Evolutionary conservation across 1,139 yeast genomes (phyloP), one percentile per base, ranked within the genome.

Genomic region (Starmera stellimalicola): DNA sequence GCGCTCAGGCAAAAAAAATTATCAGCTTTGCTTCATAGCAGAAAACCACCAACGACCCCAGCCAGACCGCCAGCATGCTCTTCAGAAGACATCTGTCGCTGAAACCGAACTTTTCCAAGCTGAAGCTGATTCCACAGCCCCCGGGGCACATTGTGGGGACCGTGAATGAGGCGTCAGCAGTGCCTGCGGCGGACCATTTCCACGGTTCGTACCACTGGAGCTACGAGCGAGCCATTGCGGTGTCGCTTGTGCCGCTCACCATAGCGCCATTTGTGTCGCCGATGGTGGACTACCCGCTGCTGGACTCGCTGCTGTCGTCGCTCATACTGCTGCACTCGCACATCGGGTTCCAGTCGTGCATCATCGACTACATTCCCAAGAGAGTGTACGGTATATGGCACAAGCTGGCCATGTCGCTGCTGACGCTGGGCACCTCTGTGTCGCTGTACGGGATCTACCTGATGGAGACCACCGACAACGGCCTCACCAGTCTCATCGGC

Each of bases 141-240:
- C 74, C 83, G 29, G 88, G 88, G 10, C 60, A 66, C 45, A 69
- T 80, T 36, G 61, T 60, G 9, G 94, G 93, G 14, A 71, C 79
- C 16, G 88, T 82, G 33, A 87, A 87, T 57, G 95, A 87, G 39
- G 81, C 95, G 6, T 76, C 72, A 45, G 70, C 70, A 32, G 64
- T 71, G 15, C 94, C 94, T 27, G 59, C 63, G 34, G 59, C 78
- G 2, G 67, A 72, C 52, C 64, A 67, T 48, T 58, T 68, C 44
- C 88, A 83, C 51, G 96, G 96, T 20, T 77, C 94, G 5, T 77
- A 73, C 55, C 96, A 87, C 64, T 87, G 95, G 95, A 63, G 85
- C 11, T 75, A 79, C 50, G 96, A 88, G 57, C 71, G 87, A 47
- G 50, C 73, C 6, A 63, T 82, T 11, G 70, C 88, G 7, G 57